Evolutionary conservation across 768 basidiomycete species (phyloP).

Genomic region (Rhodotorula babjevae): DNA sequence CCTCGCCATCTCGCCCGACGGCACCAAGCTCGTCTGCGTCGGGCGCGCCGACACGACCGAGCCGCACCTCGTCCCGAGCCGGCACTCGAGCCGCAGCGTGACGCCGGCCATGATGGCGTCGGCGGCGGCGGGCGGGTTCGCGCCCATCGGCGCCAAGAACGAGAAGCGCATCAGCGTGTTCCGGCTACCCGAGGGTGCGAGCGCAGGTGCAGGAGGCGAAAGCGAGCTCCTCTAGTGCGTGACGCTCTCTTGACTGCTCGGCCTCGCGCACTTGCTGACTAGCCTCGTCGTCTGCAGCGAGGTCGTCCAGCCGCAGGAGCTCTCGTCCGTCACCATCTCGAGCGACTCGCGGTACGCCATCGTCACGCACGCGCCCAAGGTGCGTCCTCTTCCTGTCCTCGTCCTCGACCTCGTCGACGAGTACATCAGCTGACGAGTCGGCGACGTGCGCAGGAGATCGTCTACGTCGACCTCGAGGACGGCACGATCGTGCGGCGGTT

Average conservation of each 20-base stretch:
- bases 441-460: constrained; percentile 65
- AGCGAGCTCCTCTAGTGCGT: constrained; percentile 66
- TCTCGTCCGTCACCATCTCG: constrained; percentile 55
- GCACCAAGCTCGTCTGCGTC: constrained; percentile 73
- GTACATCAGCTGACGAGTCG: not conserved
- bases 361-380: constrained; percentile 80
- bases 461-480: constrained; percentile 73
- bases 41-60: constrained; percentile 50
- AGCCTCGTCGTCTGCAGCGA: constrained; percentile 6
- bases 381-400: constrained; percentile 49
- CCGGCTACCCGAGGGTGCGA: constrained; percentile 55
- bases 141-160: constrained; percentile 32
- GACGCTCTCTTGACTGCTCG: not conserved
- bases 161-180: constrained; percentile 66
- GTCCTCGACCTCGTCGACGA: not conserved
- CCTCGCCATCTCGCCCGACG: constrained; percentile 79
- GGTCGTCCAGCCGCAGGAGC: constrained; percentile 51
- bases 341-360: constrained; percentile 76
- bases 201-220: constrained; percentile 40
- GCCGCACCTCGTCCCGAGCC: constrained; percentile 33
- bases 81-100: constrained; percentile 18
- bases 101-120: constrained; percentile 12
- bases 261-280: no score
- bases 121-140: not conserved
- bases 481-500: constrained; percentile 69